Conservation (phyloP, 192 early-diverging fungal species). For the Anaeromyces robustus region DNA sequence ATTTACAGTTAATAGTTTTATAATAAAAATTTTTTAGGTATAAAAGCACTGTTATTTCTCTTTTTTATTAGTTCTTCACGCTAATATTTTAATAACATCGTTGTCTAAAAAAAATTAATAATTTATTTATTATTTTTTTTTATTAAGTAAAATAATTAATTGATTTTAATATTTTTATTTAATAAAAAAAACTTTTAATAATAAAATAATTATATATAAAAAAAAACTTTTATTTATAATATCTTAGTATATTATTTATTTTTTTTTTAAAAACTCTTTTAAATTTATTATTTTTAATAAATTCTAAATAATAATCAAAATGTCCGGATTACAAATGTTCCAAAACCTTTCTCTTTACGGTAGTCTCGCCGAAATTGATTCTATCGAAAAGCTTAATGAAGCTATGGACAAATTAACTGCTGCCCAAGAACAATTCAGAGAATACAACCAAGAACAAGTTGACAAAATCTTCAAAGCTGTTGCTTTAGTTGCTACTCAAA, state of each 20-base stretch:
- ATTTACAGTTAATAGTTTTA: background rate
- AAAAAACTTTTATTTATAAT: background rate
- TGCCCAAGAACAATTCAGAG: background rate
- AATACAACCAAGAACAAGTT: background rate
- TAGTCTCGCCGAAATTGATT: background rate
- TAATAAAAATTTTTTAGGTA: background rate
- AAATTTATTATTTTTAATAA: too few species aligned
- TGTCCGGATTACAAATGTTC: background rate
- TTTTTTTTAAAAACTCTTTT: background rate
- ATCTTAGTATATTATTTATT: background rate
- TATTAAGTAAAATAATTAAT: background rate
- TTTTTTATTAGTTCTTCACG: background rate
- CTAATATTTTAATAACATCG: background rate
- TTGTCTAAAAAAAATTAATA: background rate
- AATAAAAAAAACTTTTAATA: background rate
- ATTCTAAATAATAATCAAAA: background rate
- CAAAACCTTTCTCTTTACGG: background rate
- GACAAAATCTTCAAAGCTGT: background rate
- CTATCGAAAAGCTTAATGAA: background rate
- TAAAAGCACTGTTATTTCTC: background rate
- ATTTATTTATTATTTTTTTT: background rate
- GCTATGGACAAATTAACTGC: background rate
- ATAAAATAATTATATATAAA: background rate
- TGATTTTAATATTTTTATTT: background rate
- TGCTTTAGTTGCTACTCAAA: background rate